Evolutionary conservation across 805 yeast genomes (phyloP).

Genomic region (Metschnikowia colocasiae): DNA sequence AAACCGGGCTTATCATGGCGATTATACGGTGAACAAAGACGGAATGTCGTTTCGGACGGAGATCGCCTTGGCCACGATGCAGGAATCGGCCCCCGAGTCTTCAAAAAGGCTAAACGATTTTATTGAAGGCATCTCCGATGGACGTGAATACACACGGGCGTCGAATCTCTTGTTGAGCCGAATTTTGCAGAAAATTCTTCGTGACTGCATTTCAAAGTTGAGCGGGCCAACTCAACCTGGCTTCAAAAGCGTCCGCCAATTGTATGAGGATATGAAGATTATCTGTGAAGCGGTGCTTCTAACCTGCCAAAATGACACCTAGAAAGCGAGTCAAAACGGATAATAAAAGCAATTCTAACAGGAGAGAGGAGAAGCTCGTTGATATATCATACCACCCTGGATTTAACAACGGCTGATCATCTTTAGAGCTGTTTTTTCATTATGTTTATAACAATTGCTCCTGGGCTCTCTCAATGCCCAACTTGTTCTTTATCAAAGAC

Average conservation of each 20-base stretch:
- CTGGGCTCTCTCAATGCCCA: slow-evolving; percentile 27
- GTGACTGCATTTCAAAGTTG: slow-evolving; percentile 21
- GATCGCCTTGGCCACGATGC: slow-evolving; percentile 64
- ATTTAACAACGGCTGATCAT: too few relatives aligned
- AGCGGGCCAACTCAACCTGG: slow-evolving; percentile 6
- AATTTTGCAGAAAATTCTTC: slow-evolving; percentile 29
- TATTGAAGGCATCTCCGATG: slow-evolving; percentile 48
- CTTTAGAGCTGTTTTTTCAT: too few relatives aligned
- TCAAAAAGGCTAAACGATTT: slow-evolving; percentile 36
- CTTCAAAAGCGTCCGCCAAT: slow-evolving; percentile 20
- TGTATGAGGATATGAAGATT: slow-evolving; percentile 25
- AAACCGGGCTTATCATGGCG: slow-evolving; percentile 59
- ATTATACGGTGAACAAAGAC: slow-evolving; percentile 57
- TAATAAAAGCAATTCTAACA: neutral
- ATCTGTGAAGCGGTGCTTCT: slow-evolving; percentile 20
- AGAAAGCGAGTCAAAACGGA: neutral
- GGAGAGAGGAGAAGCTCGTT: too few relatives aligned
- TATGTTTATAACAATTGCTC: slow-evolving; percentile 17
- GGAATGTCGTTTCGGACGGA: slow-evolving; percentile 68
- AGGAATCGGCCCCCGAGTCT: slow-evolving; percentile 29
- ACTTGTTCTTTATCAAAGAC: slow-evolving; percentile 42
- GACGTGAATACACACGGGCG: slow-evolving; percentile 33
- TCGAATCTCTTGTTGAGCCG: slow-evolving; percentile 28
- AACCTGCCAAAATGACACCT: neutral
- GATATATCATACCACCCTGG: too few relatives aligned